Percentiles rank a stretch among this genome's conserved stretches.
These are phyloP conservation scores for Epichloe sibirici DNA, from an alignment of 2,329 filamentous ascomycete genomes.

Conservation along the genomic window DNA sequence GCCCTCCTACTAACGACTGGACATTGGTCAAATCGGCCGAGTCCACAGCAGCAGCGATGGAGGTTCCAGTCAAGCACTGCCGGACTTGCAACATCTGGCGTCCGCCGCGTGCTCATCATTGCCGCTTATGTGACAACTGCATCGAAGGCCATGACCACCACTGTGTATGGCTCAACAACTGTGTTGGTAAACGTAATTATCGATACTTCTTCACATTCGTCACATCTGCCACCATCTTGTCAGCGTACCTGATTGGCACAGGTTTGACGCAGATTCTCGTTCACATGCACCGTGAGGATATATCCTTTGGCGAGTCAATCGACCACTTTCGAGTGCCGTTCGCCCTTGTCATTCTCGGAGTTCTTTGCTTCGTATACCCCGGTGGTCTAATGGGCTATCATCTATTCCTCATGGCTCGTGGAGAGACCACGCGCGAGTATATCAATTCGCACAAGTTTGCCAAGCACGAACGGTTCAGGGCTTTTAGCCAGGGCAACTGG, in stretches of 20 bases:
- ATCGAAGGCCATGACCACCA: conserved; percentile 96
- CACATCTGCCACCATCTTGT: conserved; percentile 62
- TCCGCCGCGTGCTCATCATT: conserved; percentile 89
- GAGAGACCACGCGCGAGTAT: conserved; percentile 93
- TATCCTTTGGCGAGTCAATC: conserved; percentile 59
- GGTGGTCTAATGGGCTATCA: conserved; percentile 78
- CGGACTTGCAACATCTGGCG: conserved; percentile 97
- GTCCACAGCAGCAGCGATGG: conserved; percentile 73
- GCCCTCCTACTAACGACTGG: conserved; percentile 87
- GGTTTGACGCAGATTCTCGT: conserved; percentile 71
- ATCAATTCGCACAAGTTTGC: conserved; percentile 92
- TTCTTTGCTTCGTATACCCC: conserved; percentile 67
- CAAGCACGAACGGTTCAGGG: conserved; percentile 81
- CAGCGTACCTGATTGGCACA: conserved; percentile 62
- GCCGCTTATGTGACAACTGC: conserved; percentile 92
- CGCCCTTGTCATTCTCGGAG: conserved; percentile 75
- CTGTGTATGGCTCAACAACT: conserved; percentile 98
- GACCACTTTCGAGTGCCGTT: conserved; percentile 67
- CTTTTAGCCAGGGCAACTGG: conserved; percentile 69
- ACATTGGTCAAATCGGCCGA: conserved; percentile 75
- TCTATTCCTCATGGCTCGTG: conserved; percentile 76
- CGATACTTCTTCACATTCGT: conserved; percentile 96
- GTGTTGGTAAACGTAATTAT: conserved; percentile 92
- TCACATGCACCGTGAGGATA: conserved; percentile 49
- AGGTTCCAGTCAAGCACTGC: conserved; percentile 96